These are phyloP conservation scores for Fusarium scirpi DNA, from an alignment of 2,329 filamentous ascomycete genomes.

Conservation along the genomic window DNA sequence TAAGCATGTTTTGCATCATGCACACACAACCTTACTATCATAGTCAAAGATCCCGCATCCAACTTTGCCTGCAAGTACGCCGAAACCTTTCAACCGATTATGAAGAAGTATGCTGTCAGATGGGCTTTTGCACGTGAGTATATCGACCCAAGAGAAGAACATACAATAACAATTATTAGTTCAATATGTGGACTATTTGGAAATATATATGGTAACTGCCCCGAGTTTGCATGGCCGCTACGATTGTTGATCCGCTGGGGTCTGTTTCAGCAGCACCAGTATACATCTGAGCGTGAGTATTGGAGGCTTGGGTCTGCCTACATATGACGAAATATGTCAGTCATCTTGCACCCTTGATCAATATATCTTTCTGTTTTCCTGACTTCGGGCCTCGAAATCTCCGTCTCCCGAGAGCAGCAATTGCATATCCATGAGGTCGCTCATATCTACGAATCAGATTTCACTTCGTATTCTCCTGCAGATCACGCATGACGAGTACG, in stretches of 20 bases:
- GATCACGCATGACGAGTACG: constrained; percentile 28
- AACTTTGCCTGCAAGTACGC: background rate
- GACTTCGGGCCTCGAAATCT: background rate
- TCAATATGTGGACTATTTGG: fast-evolving
- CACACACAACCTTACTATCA: background rate
- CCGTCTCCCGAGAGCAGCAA: background rate
- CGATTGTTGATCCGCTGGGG: background rate
- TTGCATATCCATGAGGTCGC: background rate
- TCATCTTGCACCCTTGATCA: background rate
- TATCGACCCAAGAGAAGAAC: fast-evolving
- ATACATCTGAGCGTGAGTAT: background rate
- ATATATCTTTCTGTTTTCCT: background rate
- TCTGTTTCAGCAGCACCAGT: background rate
- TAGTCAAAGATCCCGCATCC: background rate
- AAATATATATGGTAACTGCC: fast-evolving
- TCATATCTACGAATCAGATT: background rate
- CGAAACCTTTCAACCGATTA: background rate
- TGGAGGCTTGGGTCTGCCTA: background rate
- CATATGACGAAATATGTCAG: background rate
- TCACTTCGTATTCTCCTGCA: constrained; percentile 12
- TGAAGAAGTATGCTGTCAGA: background rate
- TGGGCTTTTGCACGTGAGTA: constrained; percentile 1
- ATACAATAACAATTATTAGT: background rate
- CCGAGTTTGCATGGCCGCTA: background rate
- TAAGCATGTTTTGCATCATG: background rate